Conservation (phyloP, 176 grass and related monocot genomes). For the Rhipidocladum racemiflorum region DNA sequence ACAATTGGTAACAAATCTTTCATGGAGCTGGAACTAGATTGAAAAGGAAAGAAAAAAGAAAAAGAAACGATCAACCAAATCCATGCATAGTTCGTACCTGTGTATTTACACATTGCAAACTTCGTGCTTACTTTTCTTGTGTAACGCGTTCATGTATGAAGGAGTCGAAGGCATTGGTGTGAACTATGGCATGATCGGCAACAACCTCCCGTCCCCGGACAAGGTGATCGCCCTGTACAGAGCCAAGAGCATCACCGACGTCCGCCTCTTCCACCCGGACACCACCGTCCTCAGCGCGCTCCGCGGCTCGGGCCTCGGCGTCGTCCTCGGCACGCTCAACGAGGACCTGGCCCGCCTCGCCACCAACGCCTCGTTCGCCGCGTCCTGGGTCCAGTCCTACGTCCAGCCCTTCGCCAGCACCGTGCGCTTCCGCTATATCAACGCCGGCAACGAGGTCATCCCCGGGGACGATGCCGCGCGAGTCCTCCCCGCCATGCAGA, state of each 20-base stretch:
- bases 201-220: slow-evolving; percentile 75
- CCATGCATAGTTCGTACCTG: not conserved
- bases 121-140: not conserved
- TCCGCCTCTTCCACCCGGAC: slow-evolving; percentile 80
- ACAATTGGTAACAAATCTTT: not conserved
- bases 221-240: slow-evolving; percentile 66
- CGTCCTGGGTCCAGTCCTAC: slow-evolving; percentile 67
- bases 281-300: slow-evolving; percentile 53
- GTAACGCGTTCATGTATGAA: slow-evolving; percentile 12
- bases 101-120: not conserved
- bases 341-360: slow-evolving; percentile 63
- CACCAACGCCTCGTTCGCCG: slow-evolving; percentile 49
- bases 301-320: slow-evolving; percentile 53
- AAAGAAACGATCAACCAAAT: not conserved
- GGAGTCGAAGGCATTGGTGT: slow-evolving; percentile 66
- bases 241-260: slow-evolving; percentile 46
- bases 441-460: slow-evolving; percentile 81
- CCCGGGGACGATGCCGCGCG: slow-evolving; percentile 41
- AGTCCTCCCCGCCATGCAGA: slow-evolving; percentile 72
- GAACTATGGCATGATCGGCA: slow-evolving; percentile 75
- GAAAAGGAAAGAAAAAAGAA: not conserved
- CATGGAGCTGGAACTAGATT: not conserved
- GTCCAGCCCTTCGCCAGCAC: slow-evolving; percentile 64
- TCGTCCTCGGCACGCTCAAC: slow-evolving; percentile 82
- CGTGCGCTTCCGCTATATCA: slow-evolving; percentile 72